Conservation (phyloP, 2,329 filamentous ascomycete genomes). For the Diaporthe sp. region DNA sequence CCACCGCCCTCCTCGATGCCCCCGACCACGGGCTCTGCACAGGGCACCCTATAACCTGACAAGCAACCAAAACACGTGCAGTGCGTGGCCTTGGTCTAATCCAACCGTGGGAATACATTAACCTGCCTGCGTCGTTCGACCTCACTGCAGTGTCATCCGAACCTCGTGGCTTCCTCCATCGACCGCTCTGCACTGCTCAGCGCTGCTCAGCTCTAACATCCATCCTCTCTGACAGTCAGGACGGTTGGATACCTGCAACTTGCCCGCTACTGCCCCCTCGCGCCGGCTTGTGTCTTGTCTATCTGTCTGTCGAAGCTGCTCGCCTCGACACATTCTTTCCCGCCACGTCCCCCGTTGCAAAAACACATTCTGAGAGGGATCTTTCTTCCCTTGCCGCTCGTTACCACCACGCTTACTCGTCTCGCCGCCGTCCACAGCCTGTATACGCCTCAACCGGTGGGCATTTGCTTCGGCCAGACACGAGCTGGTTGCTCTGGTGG, state of each 20-base stretch:
- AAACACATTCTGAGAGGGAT: slow-evolving; percentile 11
- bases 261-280: no score
- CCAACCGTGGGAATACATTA: no score
- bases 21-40: slow-evolving; percentile 27
- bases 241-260: no score
- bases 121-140: no score
- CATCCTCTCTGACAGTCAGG: no score
- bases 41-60: slow-evolving; percentile 13
- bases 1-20: slow-evolving; percentile 13
- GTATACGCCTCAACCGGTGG: not conserved
- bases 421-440: not conserved
- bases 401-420: slow-evolving; percentile 43
- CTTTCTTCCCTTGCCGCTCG: slow-evolving; percentile 48
- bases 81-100: not conserved
- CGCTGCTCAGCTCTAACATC: no score
- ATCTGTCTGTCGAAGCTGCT: not conserved
- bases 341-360: not conserved
- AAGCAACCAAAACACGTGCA: slow-evolving; percentile 1
- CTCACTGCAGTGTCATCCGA: no score
- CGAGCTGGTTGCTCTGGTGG: slow-evolving; percentile 16
- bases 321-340: slow-evolving; percentile 23
- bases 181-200: no score
- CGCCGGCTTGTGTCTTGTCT: no score
- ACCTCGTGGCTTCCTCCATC: no score
- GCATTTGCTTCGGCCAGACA: not conserved